A percentile compares a stretch with the other conserved stretches of the same genome.
phyloP scores from a whole-genome alignment of 768 basidiomycete species.

The Lactarius pseudohatsudake region DNA sequence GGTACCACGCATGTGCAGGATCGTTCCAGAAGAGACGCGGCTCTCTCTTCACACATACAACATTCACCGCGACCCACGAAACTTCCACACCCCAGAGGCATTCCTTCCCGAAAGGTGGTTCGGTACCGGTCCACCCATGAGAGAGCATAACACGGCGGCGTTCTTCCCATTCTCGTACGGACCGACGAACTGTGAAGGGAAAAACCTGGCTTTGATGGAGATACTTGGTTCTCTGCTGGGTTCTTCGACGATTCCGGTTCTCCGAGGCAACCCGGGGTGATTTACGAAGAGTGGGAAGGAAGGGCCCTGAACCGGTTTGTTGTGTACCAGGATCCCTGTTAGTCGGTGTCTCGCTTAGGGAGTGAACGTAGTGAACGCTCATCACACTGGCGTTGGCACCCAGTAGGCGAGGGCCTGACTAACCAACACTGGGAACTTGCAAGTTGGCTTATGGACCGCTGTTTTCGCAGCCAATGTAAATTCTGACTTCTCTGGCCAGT shows the following conservation, averaged over 20 bases:
- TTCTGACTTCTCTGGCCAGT: too few species aligned
- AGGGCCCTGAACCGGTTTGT: not conserved
- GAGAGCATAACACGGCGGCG: slow-evolving; percentile 13
- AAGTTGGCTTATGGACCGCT: too few species aligned
- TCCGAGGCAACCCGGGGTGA: not conserved
- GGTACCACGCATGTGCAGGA: not conserved
- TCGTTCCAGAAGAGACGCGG: slow-evolving; percentile 2
- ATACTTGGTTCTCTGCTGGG: slow-evolving; percentile 5
- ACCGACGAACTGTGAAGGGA: slow-evolving; percentile 27
- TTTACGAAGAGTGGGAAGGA: not conserved
- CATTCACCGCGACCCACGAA: not conserved
- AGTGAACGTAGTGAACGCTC: not conserved
- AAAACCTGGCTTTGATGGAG: slow-evolving; percentile 28
- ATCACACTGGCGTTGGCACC: too few species aligned
- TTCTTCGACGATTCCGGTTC: not conserved
- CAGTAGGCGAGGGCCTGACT: too few species aligned
- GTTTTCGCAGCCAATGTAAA: too few species aligned
- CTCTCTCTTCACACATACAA: not conserved
- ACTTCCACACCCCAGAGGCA: not conserved
- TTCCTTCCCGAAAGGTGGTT: slow-evolving; percentile 10
- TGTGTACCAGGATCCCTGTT: not conserved
- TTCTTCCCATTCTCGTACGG: slow-evolving; percentile 30
- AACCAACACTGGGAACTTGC: too few species aligned
- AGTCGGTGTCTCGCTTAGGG: not conserved
- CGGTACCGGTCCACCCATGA: too few species aligned